Evolutionary conservation across 495 filamentous ascomycete genomes (phyloP), one percentile per base, ranked within the genome.

Genomic region (Wilcoxina mikolae): DNA sequence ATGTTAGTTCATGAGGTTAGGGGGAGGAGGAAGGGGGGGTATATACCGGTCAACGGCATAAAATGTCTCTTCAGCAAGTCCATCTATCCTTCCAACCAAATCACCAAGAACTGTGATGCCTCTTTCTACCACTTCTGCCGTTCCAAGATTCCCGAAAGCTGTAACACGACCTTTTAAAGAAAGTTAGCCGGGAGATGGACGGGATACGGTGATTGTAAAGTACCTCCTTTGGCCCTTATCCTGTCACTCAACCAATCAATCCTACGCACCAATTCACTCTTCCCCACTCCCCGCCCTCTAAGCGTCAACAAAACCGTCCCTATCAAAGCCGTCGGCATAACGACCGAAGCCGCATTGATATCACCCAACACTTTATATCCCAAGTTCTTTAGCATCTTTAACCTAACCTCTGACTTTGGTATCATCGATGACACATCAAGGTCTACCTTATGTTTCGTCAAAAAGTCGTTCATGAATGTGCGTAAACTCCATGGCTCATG

Each of bases 321-420:
- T 28, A 98, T 90, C 39, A 98, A 74, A 4, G 90, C 85, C 0
- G 91, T 95, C 3, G 91, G 91, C 91, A 98, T 98, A 52, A 95
- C 87, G 0, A 98, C 91, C 1, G 88, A 94, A 1, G 94, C 90
- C 26, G 82, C 76, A 65, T 98, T 98, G 71, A 98, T 96, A 60
- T 96, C 86, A 2, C 83, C 82, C 23, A 98, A 73, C 11, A 95
- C 87, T 56, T 82, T 84, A 67, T 94, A 98, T 0, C 91, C 91
- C 33, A 98, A 69, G 0, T 84, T 88, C 43, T 87, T 73, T 3
- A 96, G 70, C 17, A 95, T 69, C 73, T 77, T 73, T 69, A 81
- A 64, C 56, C 66, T 1, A 55, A 67, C 31, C 59, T 64, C 25
- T 58, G 51, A 46, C 53, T 61, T 28, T 70, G 33, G 57, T 72